Percentiles rank a stretch among this genome's conserved stretches.
Evolutionary conservation across 2,329 filamentous ascomycete species (phyloP).

Genomic region (Cercospora sesami): DNA sequence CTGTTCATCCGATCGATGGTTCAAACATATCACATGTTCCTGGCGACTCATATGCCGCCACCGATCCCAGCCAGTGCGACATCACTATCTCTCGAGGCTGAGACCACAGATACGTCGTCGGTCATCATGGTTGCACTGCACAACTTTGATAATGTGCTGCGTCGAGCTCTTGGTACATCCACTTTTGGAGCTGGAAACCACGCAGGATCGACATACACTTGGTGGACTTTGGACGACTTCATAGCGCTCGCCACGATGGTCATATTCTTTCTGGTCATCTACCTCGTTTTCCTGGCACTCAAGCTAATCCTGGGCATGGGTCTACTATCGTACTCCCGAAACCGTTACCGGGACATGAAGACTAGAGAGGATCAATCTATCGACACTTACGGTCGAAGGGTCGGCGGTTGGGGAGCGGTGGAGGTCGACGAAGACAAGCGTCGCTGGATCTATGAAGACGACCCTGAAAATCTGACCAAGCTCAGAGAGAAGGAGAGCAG

Average conservation of each 20-base stretch:
- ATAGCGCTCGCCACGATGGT: slow-evolving; percentile 80
- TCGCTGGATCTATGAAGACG: slow-evolving; percentile 83
- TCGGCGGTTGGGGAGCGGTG: slow-evolving; percentile 80
- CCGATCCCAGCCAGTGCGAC: slow-evolving; percentile 68
- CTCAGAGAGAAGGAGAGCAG: slow-evolving; percentile 63
- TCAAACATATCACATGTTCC: slow-evolving; percentile 97
- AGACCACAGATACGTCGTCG: slow-evolving; percentile 56
- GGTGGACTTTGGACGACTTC: slow-evolving; percentile 68
- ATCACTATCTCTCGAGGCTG: slow-evolving; percentile 60
- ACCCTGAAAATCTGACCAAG: slow-evolving; percentile 66
- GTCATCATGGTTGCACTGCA: slow-evolving; percentile 75
- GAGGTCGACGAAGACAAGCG: slow-evolving; percentile 87
- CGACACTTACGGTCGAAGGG: slow-evolving; percentile 67
- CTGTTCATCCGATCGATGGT: slow-evolving; percentile 92
- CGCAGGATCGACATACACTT: slow-evolving; percentile 39
- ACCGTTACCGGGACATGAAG: slow-evolving; percentile 80
- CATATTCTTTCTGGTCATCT: slow-evolving; percentile 79
- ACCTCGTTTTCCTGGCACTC: slow-evolving; percentile 77
- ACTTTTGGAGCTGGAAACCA: slow-evolving; percentile 59
- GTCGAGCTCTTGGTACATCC: slow-evolving; percentile 72
- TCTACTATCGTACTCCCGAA: slow-evolving; percentile 74
- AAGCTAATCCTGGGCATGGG: slow-evolving; percentile 81
- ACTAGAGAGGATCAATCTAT: slow-evolving; percentile 55
- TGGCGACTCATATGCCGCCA: slow-evolving; percentile 79
- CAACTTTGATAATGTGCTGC: slow-evolving; percentile 74